phyloP scores from a whole-genome alignment of 352 stramenopile species.

The Elongisporangium anandrum region DNA sequence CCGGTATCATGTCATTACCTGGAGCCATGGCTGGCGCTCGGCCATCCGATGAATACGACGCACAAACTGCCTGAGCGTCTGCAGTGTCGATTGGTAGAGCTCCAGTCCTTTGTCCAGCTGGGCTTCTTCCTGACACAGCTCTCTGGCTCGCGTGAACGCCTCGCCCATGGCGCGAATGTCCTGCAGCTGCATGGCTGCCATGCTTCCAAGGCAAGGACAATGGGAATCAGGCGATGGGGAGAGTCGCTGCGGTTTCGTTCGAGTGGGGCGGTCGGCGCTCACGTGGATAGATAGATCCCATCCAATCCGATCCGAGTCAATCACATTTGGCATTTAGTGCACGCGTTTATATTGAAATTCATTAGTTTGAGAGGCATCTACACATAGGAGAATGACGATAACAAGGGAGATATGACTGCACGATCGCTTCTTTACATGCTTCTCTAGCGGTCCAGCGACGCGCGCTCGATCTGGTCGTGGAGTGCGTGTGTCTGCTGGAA shows the following conservation, averaged over 20 bases:
- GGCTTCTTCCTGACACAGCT: constrained; percentile 48
- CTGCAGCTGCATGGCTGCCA: constrained; percentile 44
- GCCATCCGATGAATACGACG: constrained; percentile 62
- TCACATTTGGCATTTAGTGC: background rate
- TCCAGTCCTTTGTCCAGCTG: constrained; percentile 62
- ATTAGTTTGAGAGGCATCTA: background rate
- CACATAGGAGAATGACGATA: background rate
- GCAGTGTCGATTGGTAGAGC: constrained; percentile 57
- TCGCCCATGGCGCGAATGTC: constrained; percentile 74
- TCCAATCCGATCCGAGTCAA: no score
- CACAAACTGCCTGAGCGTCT: constrained; percentile 56
- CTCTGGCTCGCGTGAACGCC: constrained; percentile 44
- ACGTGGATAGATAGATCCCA: no score
- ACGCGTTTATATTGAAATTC: background rate
- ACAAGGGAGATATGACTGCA: background rate
- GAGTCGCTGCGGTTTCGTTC: background rate
- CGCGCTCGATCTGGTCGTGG: constrained; percentile 41
- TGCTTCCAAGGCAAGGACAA: constrained; percentile 3
- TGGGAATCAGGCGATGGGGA: constrained; percentile 1
- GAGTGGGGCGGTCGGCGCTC: no score
- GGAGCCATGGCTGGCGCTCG: constrained; percentile 77
- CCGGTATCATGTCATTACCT: constrained; percentile 22
- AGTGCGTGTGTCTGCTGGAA: constrained; percentile 51
- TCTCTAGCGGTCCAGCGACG: constrained; percentile 33
- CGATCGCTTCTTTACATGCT: background rate